These are phyloP conservation scores for Backusella luteola DNA, from an alignment of 192 early-diverging fungal species.

Conservation along the genomic window DNA sequence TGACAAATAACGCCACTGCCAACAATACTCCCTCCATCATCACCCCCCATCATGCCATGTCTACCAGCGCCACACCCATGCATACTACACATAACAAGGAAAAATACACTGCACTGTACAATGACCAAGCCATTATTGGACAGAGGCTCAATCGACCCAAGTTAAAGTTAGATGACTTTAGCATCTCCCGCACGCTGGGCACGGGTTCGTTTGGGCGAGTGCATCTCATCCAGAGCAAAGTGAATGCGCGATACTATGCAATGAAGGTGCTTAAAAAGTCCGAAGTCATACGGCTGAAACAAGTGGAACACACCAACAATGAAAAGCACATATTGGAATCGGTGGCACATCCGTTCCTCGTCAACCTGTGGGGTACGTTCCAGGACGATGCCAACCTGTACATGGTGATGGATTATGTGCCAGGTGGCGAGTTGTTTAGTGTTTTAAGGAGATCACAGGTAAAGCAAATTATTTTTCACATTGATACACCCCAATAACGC, in stretches of 20 bases:
- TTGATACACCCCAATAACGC: neutral
- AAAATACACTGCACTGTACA: slow-evolving; percentile 1
- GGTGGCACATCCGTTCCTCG: slow-evolving; percentile 85
- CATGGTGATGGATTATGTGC: slow-evolving; percentile 85
- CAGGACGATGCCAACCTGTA: slow-evolving; percentile 80
- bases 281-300: slow-evolving; percentile 88
- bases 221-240: slow-evolving; percentile 77
- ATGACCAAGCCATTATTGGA: slow-evolving; percentile 16
- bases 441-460: slow-evolving; percentile 71
- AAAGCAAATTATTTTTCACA: neutral
- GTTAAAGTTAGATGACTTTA: slow-evolving; percentile 75
- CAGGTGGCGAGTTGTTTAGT: slow-evolving; percentile 84
- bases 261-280: slow-evolving; percentile 95
- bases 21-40: neutral
- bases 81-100: neutral
- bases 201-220: slow-evolving; percentile 97
- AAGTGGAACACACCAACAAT: slow-evolving; percentile 96
- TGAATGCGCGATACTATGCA: slow-evolving; percentile 81
- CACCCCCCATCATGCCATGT: neutral
- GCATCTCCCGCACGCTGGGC: slow-evolving; percentile 85
- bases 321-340: slow-evolving; percentile 86
- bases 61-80: neutral
- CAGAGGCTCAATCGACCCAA: slow-evolving; percentile 39
- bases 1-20: neutral
- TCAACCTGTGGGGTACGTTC: slow-evolving; percentile 85